Percentiles rank a stretch among this genome's conserved stretches.
These are phyloP conservation scores for Xenoacremonium recifei DNA, from an alignment of 2,329 filamentous ascomycete genomes.

Conservation along the genomic window DNA sequence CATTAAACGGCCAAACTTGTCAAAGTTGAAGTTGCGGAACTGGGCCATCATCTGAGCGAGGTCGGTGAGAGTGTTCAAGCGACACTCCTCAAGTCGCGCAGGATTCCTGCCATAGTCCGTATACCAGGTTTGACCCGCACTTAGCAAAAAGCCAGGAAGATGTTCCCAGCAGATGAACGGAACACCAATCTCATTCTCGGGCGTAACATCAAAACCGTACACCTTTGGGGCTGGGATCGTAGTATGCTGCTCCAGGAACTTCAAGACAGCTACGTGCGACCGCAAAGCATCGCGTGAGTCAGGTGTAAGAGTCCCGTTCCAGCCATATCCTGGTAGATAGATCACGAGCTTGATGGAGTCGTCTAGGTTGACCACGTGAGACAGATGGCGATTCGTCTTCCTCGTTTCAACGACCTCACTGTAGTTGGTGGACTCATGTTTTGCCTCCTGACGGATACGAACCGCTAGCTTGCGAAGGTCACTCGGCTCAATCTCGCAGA, in stretches of 20 bases:
- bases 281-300: background rate
- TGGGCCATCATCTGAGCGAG: background rate
- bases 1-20: background rate
- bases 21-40: background rate
- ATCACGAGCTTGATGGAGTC: slow-evolving; percentile 3
- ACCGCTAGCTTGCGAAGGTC: no score
- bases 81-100: background rate
- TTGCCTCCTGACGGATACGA: no score
- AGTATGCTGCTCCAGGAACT: slow-evolving; percentile 2
- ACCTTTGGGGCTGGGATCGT: slow-evolving; percentile 2
- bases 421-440: no score
- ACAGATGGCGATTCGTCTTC: no score
- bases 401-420: no score
- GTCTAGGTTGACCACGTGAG: slow-evolving; percentile 2
- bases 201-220: slow-evolving; percentile 1
- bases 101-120: background rate
- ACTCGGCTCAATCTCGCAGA: no score
- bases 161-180: slow-evolving; percentile 7
- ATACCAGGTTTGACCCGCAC: slow-evolving; percentile 2
- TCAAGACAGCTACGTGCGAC: slow-evolving; percentile 5
- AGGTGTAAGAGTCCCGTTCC: background rate
- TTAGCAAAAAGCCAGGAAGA: background rate
- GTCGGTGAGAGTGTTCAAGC: background rate
- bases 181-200: slow-evolving; percentile 5
- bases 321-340: slow-evolving; percentile 3